Percentiles rank a stretch among this genome's conserved stretches.
Evolutionary conservation across 148 eudicot genomes (phyloP).

Genomic region (Pharnaceum exiguum): DNA sequence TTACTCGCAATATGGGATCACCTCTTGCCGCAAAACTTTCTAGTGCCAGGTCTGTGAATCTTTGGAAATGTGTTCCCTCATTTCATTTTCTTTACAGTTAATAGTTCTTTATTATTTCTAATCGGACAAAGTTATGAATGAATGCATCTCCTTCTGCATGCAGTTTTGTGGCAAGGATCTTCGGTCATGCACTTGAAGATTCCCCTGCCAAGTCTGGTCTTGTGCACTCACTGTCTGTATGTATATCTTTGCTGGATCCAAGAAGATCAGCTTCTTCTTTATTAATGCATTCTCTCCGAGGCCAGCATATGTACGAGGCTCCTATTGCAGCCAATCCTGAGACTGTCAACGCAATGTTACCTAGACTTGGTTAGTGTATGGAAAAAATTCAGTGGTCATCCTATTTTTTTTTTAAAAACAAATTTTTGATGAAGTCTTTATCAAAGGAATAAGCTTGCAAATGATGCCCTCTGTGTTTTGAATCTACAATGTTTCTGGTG

Average conservation of each 20-base stretch:
- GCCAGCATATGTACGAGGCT: constrained; percentile 78
- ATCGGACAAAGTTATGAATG: constrained; percentile 2
- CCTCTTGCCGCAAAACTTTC: constrained; percentile 84
- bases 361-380: constrained; percentile 76
- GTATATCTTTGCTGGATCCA: constrained; percentile 93
- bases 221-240: constrained; percentile 80
- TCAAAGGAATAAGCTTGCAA: no score
- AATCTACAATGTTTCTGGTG: no score
- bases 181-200: constrained; percentile 78
- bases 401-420: no score
- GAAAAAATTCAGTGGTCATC: constrained; percentile 2
- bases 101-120: neutral
- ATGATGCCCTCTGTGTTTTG: no score
- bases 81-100: neutral
- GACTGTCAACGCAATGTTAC: constrained; percentile 92
- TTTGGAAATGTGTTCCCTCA: neutral
- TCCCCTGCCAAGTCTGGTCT: constrained; percentile 70
- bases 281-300: constrained; percentile 64
- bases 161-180: constrained; percentile 92
- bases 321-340: constrained; percentile 68
- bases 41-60: constrained; percentile 66
- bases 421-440: no score
- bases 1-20: constrained; percentile 83
- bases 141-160: constrained; percentile 15
- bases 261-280: constrained; percentile 70